Percentiles rank a stretch among this genome's conserved stretches.
These are phyloP conservation scores for Lomentospora prolificans DNA, from an alignment of 2,329 filamentous ascomycete species.

Conservation along the genomic window DNA sequence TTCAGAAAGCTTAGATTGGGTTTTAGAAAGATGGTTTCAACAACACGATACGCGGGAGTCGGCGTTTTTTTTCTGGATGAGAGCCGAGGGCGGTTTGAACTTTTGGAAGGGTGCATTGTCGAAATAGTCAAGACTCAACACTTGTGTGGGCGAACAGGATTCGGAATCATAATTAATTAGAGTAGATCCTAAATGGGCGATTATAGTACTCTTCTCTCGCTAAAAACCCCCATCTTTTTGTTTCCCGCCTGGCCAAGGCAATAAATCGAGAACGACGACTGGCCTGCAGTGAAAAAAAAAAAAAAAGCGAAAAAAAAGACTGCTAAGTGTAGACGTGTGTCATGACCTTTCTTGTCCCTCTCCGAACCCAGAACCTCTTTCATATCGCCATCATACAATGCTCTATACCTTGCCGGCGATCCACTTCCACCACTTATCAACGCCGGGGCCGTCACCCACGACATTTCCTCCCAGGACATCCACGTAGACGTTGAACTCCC, in stretches of 20 bases:
- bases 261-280: too few species aligned
- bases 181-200: not conserved
- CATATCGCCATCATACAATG: not conserved
- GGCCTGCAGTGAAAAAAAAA: not conserved
- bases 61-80: not conserved
- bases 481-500: constrained; percentile 71
- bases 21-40: not conserved
- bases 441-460: constrained; percentile 53
- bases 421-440: constrained; percentile 86
- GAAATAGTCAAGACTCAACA: not conserved
- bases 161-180: not conserved
- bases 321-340: too few species aligned
- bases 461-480: constrained; percentile 70
- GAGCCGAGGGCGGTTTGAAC: not conserved
- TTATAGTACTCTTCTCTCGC: not conserved
- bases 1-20: constrained; percentile 43
- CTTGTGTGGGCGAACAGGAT: not conserved
- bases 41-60: not conserved
- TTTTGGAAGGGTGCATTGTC: not conserved
- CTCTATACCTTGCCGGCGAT: constrained; percentile 62
- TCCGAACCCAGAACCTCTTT: not conserved
- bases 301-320: not conserved
- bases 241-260: too few species aligned
- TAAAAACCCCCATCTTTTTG: not conserved
- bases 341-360: not conserved